Evolutionary conservation across 495 filamentous ascomycete genomes (phyloP).

Genomic region (Aspergillus sclerotiicarbonarius): DNA sequence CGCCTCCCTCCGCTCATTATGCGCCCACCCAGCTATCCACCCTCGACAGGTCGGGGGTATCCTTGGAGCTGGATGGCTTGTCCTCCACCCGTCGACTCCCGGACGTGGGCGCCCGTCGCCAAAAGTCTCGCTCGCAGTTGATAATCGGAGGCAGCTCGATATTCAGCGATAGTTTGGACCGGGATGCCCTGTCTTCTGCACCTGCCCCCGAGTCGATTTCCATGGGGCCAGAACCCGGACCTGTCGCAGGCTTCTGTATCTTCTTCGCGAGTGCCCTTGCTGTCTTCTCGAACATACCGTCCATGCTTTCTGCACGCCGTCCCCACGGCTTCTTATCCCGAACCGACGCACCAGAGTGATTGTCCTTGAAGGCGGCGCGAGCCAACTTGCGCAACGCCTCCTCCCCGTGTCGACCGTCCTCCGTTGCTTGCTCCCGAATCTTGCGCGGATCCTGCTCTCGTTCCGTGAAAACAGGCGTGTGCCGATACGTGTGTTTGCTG

Average conservation of each 20-base stretch:
- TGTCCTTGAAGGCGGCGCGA: constrained; percentile 47
- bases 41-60: constrained; percentile 23
- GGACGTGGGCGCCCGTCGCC: constrained; percentile 33
- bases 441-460: constrained; percentile 67
- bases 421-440: constrained; percentile 69
- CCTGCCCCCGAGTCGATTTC: constrained; percentile 33
- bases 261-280: constrained; percentile 39
- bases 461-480: constrained; percentile 62
- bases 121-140: constrained; percentile 47
- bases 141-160: constrained; percentile 48
- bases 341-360: constrained; percentile 33
- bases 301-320: constrained; percentile 41
- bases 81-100: constrained; percentile 30
- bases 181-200: constrained; percentile 24
- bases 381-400: constrained; percentile 69
- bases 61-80: constrained; percentile 21
- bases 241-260: constrained; percentile 22
- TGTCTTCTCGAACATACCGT: constrained; percentile 52
- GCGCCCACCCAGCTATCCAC: constrained; percentile 30
- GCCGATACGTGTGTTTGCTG: constrained; percentile 69
- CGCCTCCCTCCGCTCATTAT: constrained; percentile 23
- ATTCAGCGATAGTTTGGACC: constrained; percentile 29
- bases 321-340: constrained; percentile 47
- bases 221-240: constrained; percentile 21
- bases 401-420: constrained; percentile 71